Percentiles rank a stretch among this genome's conserved stretches.
Evolutionary conservation across 805 yeast species (phyloP).

Genomic region (Candida sakaeoensis): DNA sequence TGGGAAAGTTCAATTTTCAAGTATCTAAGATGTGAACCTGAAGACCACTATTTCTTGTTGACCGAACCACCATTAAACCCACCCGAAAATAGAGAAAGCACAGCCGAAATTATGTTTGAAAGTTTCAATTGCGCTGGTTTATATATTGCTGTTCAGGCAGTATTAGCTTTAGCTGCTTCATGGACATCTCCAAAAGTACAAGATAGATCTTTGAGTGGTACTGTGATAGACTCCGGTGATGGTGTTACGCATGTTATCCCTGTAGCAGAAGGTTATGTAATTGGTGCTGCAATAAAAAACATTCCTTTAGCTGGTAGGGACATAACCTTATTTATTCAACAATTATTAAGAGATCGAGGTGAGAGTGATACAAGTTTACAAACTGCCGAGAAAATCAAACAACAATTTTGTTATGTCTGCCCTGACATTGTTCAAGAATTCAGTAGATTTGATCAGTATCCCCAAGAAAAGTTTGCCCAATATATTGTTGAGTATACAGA

Average conservation of each 20-base stretch:
- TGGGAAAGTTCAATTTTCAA: slow-evolving; percentile 98
- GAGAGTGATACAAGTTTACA: slow-evolving; percentile 89
- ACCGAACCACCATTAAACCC: slow-evolving; percentile 99
- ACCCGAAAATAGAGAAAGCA: slow-evolving; percentile 98
- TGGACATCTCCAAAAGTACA: slow-evolving; percentile 97
- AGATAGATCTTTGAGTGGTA: slow-evolving; percentile 95
- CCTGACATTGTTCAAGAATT: slow-evolving; percentile 98
- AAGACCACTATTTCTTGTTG: slow-evolving; percentile 90
- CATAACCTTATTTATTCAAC: slow-evolving; percentile 90
- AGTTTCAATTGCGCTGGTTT: slow-evolving; percentile 98
- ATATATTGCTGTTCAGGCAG: slow-evolving; percentile 98
- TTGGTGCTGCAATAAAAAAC: slow-evolving; percentile 95
- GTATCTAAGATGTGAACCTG: slow-evolving; percentile 96
- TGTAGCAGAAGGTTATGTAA: slow-evolving; percentile 98
- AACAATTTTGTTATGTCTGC: slow-evolving; percentile 93
- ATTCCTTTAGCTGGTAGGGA: slow-evolving; percentile 99
- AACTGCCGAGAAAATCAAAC: slow-evolving; percentile 96
- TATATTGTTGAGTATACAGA: slow-evolving; percentile 83
- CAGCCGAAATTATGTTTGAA: slow-evolving; percentile 99
- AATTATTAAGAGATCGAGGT: slow-evolving; percentile 92
- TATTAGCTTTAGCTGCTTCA: slow-evolving; percentile 94
- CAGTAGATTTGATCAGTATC: slow-evolving; percentile 88
- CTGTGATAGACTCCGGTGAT: slow-evolving; percentile 97
- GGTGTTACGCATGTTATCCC: slow-evolving; percentile 99
- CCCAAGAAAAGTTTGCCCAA: slow-evolving; percentile 85